Conservation (phyloP, 495 filamentous ascomycete genomes). For the Aspergillus bertholletiae region DNA sequence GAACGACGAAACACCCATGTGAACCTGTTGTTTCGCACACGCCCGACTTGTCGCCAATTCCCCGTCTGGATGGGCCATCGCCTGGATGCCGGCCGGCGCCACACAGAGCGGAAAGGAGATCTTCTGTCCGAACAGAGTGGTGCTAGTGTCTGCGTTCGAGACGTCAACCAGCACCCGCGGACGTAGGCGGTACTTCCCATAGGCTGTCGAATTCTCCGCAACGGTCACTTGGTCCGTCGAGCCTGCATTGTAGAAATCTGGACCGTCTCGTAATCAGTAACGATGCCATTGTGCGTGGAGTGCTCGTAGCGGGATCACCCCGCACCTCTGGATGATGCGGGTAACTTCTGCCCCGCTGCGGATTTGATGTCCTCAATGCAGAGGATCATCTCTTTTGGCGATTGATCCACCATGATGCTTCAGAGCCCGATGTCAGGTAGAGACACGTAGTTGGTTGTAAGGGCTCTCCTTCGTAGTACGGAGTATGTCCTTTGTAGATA, state of each 20-base stretch:
- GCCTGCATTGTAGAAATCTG: conserved; percentile 8
- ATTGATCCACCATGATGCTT: background rate
- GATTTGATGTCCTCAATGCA: conserved; percentile 9
- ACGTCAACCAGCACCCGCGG: conserved; percentile 32
- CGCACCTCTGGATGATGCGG: background rate
- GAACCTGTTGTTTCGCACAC: conserved; percentile 43
- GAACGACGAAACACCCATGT: conserved; percentile 53
- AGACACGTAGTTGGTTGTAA: background rate
- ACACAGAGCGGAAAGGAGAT: conserved; percentile 37
- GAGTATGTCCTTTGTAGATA: background rate
- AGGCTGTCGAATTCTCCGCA: conserved; percentile 5
- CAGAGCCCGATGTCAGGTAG: background rate
- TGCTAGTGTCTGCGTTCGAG: conserved; percentile 40
- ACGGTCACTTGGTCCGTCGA: conserved; percentile 9
- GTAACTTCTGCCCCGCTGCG: background rate
- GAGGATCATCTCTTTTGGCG: conserved; percentile 5
- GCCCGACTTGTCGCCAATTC: conserved; percentile 60
- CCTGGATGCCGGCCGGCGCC: conserved; percentile 63
- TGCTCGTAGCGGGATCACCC: background rate
- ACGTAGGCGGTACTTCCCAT: conserved; percentile 5
- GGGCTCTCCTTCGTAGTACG: background rate
- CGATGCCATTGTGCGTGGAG: background rate
- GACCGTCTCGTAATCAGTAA: background rate
- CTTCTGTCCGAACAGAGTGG: conserved; percentile 34
- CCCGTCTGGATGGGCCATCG: conserved; percentile 62